Base-by-base conservation (phyloP, 805 yeast species). In the Zygosaccharomyces gambellarensis region DNA sequence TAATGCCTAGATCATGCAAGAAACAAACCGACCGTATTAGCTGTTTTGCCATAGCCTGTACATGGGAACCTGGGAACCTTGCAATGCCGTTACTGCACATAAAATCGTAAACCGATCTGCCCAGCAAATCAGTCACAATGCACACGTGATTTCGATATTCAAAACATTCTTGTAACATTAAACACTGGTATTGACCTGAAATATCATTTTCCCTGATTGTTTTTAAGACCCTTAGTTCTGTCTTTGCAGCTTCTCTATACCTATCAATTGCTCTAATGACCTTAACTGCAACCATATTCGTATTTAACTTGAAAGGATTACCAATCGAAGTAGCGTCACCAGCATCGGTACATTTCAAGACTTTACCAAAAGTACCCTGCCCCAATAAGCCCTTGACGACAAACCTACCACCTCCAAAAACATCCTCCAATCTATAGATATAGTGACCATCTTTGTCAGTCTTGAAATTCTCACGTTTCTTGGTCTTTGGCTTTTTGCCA, bases 341-440 rank as follows among this genome's bases (percentile, higher is more conserved):
- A 3, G 75, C 72, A 63, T 94, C 98, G 56, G 75, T 76, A 69
- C 97, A 92, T 70, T 92, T 94, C 38, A 90, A 95, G 42, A 94
- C 99, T 70, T 94, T 98, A 8, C 99, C 99, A 74, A 94, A 94
- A 1, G 99, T 90, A 2, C 99, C 99, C 53, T 90, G 92, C 0
- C 99, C 99, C 48, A 94, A 71, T 30, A 89, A 70, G 50, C 80
- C 76, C 30, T 78, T 68, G 10, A 90, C 84, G 17, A 76, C 70
- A 65, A 85, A 90, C 41, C 96, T 69, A 45, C 71, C 73, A 12
- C 55, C 49, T n/a, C 95, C 88, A 65, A 86, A 84, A 2, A 66
- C 59, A 28, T 82, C 81, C 51, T 82, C 80, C 8, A 74, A 67
- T 43, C 75, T 76, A 11, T 83, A 81, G 43, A 83, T 77, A 60